Conservation (phyloP, 495 filamentous ascomycete genomes). For the Letharia lupina region DNA sequence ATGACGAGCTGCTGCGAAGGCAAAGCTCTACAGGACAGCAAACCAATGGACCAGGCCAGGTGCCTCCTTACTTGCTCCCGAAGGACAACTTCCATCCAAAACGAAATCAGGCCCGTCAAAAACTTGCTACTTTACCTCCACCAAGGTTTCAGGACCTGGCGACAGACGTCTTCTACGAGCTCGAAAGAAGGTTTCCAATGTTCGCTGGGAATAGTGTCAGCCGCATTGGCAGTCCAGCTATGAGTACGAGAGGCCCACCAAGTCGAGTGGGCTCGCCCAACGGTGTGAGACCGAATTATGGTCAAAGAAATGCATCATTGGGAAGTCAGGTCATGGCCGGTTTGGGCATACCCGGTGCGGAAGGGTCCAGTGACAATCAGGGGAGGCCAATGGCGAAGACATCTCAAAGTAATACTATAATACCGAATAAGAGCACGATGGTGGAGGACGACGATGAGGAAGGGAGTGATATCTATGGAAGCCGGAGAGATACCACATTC, state of each 20-base stretch:
- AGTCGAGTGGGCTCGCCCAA: conserved; percentile 50
- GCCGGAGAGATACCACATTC: conserved; percentile 47
- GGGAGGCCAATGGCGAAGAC: conserved; percentile 71
- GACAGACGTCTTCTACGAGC: conserved; percentile 89
- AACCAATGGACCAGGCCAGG: conserved; percentile 31
- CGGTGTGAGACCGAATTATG: conserved; percentile 34
- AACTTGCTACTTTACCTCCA: conserved; percentile 77
- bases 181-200: conserved; percentile 82
- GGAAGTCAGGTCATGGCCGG: conserved; percentile 29
- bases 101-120: conserved; percentile 90
- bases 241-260: conserved; percentile 42
- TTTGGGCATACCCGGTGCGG: conserved; percentile 39
- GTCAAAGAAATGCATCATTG: conserved; percentile 36
- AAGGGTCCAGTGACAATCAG: conserved; percentile 34
- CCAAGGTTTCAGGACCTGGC: conserved; percentile 83
- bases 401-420: conserved; percentile 91
- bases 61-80: conserved; percentile 67
- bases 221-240: conserved; percentile 60
- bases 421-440: conserved; percentile 97
- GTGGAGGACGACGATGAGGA: conserved; percentile 80
- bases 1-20: conserved; percentile 84
- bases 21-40: conserved; percentile 51
- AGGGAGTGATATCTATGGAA: conserved; percentile 58
- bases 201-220: conserved; percentile 61
- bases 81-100: conserved; percentile 90